Evolutionary conservation across 75 land plant species (phyloP), one percentile per base, ranked within the genome.

Genomic region (Pinus tabuliformis): DNA sequence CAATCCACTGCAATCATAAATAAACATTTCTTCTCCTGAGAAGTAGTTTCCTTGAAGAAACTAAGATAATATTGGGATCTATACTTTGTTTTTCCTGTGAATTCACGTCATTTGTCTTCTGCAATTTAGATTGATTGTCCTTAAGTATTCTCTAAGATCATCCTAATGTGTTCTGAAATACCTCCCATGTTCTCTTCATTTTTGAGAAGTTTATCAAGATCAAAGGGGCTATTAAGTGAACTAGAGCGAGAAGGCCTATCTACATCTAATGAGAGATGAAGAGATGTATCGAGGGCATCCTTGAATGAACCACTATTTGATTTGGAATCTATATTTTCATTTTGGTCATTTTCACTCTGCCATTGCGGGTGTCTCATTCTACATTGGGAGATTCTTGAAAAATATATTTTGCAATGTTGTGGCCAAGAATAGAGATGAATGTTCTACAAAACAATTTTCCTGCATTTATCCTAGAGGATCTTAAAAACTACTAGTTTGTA

Each of bases 351-450:
- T 6, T 82, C 79, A 26, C 78, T 86, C 71, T 80, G 75, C 88
- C 88, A 86, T 58, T 83, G 79, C n/a, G 90, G 88, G 63, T 77
- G 77, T 21, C 84, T 84, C 64, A 57, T 49, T 33, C 87, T 83
- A 70, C 85, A 86, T 22, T 80, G 82, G 16, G 80, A 81, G 49
- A 88, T 80, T 30, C 76, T 84, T 64, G 88, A 86, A 39, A 88
- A 80, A 78, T 91, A 93, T 39, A 74, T 78, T 57, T 86, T 85
- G 84, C 96, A 93, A 70, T n/a, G n/a, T 93, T 93, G 62, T 0
- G 96, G 96, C 90, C 95, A 90, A 37, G 93, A 92, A 75, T 83
- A 92, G 17, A 78, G 76, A 79, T 91, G 86, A 58, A 92, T 92
- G 71, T 92, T 90, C 62, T 80, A 86, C 56, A 90, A 75, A 20